Base-by-base conservation (phyloP, 352 stramenopile genomes). In the Aphanomyces stellatus region DNA sequence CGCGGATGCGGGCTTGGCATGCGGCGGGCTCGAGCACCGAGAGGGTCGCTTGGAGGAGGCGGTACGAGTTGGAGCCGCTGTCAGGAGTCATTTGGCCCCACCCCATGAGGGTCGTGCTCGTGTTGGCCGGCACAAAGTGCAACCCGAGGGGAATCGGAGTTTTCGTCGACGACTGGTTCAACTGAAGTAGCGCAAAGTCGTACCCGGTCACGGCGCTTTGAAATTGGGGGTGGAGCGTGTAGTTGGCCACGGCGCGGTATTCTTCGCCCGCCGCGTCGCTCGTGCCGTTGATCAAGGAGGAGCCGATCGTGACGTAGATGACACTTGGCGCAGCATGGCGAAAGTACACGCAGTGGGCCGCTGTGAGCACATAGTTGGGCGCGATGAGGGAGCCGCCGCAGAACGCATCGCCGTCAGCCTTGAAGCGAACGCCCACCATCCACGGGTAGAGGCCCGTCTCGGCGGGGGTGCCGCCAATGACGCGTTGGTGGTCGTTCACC, bases 331-430 rank as follows among this genome's bases (percentile, higher is more conserved):
- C 72, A 76, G 19, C 71, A 63, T 4, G 66, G 72, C 17, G 72
- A 22, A 5, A 69, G 17, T 81, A 80, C 46, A 87, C 77, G 70
- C 83, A 91, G 63, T 91, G 83, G 8, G 72, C 83, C n/a, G 83
- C 83, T 37, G 81, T 91, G 37, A 89, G 65, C 8, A 91, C 76
- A 53, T 88, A 89, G 69, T 80, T 72, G 46, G 76, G 69, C 7
- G 81, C 71, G 51, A 91, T 77, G 1, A 91, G 78, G 30, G 78
- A 71, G 17, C 78, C 83, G n/a, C 81, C 83, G 56, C 83, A 91
- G 72, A 82, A 90, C 13, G 77, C 83, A 51, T 64, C 69, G 43
- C 66, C 72, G 3, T 69, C 73, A 8, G 69, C 62, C 13, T 74
- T 66, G 6, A 46, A 46, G 37, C 37, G 37, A 46, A 46, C n/a